Evolutionary conservation across 371 early-diverging fungal species (phyloP), one percentile per base, ranked within the genome.

Genomic region (Haplosporangium sp.): DNA sequence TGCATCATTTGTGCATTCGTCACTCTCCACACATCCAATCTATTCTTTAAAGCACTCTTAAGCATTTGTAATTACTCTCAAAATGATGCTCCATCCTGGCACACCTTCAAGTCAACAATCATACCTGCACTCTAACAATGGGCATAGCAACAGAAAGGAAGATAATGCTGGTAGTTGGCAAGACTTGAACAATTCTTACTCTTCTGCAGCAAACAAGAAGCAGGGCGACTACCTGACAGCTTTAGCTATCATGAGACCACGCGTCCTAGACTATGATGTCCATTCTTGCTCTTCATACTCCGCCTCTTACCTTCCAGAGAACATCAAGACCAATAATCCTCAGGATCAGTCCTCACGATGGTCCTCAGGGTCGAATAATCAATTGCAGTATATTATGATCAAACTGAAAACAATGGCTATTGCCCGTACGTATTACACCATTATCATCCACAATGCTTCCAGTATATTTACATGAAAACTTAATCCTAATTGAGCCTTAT

Each of bases 311-410:
- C 89, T 92, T 63, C 96, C 97, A 56, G 84, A 86, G 62, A 90
- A 96, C 72, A 93, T 97, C 72, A 84, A 86, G 75, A 86, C 88
- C 15, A 88, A 94, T 76, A 89, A 90, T 27, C 95, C 96, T 4
- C 79, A 85, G 34, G 95, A 97, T 77, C 91, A 92, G 71, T 84
- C 88, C 2, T 94, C 95, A 45, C 87, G 97, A 39, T 97, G 97
- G 97, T 93, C 95, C 57, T 90, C 90, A 37, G 92, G 88, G 19
- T 85, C 87, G n/a, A 93, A 94, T 79, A 92, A 94, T 79, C 96
- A 94, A 72, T 77, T 86, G 68, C 97, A 96, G 73, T 95, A 84
- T 72, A 87, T 97, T 47, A 92, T 89, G 20, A 65, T 97, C 52
- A 88, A 92, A 72, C 88, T 96, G 10, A 92, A 94, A 39, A 69